Base-by-base conservation (phyloP, 2,329 filamentous ascomycete genomes). In the Sclerotinia glacialis region DNA sequence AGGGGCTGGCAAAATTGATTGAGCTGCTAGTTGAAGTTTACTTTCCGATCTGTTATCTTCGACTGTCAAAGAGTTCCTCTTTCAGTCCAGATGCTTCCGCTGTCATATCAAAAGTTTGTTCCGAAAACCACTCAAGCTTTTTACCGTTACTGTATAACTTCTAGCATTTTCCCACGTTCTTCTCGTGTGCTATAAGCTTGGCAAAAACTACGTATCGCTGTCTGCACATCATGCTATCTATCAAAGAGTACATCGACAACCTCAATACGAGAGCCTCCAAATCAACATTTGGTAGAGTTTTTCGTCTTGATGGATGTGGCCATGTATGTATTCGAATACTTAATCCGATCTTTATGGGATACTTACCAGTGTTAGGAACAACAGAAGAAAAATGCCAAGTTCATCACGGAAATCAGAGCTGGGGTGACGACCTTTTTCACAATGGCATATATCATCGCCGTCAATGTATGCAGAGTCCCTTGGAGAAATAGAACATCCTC, bases 381-480 rank as follows among this genome's bases (percentile, higher is more conserved):
- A 59, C 87, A 90, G 74, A 86, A 92, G 59, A 83, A 84, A 67
- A 86, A 86, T 47, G 84, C 89, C 46, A 87, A 83, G 68, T 93
- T 94, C 77, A 87, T 91, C 70, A 89, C 86, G 28, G 92, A 95
- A 77, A 79, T 95, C 67, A 87, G 91, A 37, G 92, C 91, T 40
- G 92, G 91, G 1, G 77, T 94, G 64, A 92, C 92, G 1, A 95
- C 91, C 2, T 91, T 91, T 75, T 88, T 89, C 65, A 90, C 89
- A 3, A 92, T 93, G 91, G 89, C 90, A 18, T 94, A 93, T 78
- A 94, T 95, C 72, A 93, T 95, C 74, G 89, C 89, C 11, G 87
- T 89, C 69, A 88, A 89, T 72, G 85, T 86, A 70, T 73, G 81
- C 73, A 5, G 4, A 8, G 5, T 37, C 21, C 34, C 5, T n/a